A percentile compares a stretch with the other conserved stretches of the same genome.
These are phyloP conservation scores for Globisporangium megalacanthum DNA, from an alignment of 352 stramenopile species.

Conservation along the genomic window DNA sequence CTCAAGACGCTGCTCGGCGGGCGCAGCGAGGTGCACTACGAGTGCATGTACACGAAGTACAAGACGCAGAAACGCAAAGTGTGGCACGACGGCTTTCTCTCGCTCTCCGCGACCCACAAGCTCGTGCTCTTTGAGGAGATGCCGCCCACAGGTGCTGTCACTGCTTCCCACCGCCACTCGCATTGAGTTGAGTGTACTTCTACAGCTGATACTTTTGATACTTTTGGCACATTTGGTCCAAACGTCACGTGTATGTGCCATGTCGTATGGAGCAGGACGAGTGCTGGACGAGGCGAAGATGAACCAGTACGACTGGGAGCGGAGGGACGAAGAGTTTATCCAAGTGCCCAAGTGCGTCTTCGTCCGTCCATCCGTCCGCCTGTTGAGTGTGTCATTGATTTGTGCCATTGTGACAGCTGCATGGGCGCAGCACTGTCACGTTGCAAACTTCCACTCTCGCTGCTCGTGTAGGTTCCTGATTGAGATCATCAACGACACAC, in stretches of 20 bases:
- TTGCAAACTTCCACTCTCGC: background rate
- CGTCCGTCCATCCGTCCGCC: too few relatives aligned
- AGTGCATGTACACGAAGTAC: constrained; percentile 87
- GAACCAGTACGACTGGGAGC: constrained; percentile 42
- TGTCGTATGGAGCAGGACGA: constrained; percentile 21
- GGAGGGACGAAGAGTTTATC: constrained; percentile 59
- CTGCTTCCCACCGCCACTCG: background rate
- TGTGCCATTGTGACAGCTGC: background rate
- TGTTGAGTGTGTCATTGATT: too few relatives aligned
- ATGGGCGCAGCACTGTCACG: background rate
- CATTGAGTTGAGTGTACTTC: too few relatives aligned
- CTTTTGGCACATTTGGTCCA: constrained; percentile 2
- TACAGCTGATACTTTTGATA: too few relatives aligned
- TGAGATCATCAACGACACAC: constrained; percentile 63
- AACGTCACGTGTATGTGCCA: background rate
- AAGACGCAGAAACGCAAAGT: constrained; percentile 84
- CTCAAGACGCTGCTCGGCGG: constrained; percentile 44
- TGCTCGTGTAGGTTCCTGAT: constrained; percentile 47
- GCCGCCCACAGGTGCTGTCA: constrained; percentile 26
- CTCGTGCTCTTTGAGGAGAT: constrained; percentile 58
- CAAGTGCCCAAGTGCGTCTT: constrained; percentile 42
- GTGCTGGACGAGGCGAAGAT: constrained; percentile 58
- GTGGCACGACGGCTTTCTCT: constrained; percentile 75
- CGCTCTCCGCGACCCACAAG: constrained; percentile 41
- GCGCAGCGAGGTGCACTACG: constrained; percentile 39